A percentile compares a stretch with the other conserved stretches of the same genome.
Conservation (phyloP, 192 early-diverging fungal genomes). For the Chytriomyces sp. region DNA sequence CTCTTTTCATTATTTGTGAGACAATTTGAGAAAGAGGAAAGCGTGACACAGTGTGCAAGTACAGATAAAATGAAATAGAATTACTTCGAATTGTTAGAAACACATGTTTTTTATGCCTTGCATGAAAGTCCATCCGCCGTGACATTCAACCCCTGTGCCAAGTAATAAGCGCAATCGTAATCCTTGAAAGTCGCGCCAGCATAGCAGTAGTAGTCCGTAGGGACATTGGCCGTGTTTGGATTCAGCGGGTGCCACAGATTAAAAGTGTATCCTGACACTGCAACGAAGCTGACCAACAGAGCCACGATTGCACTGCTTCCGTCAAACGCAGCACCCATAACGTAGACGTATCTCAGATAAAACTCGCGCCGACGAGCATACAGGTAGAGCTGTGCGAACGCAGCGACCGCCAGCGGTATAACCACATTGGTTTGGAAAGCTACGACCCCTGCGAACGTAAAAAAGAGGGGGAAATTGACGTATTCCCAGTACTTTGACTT, state of each 20-base stretch:
- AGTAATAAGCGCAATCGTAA: conserved; percentile 19
- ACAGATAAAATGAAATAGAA: too few species aligned
- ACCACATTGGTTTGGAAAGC: background rate
- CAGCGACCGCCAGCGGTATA: background rate
- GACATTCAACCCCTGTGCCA: background rate
- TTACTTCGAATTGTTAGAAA: too few species aligned
- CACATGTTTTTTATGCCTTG: background rate
- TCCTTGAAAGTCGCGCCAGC: background rate
- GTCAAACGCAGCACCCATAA: conserved; percentile 60
- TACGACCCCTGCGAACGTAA: background rate
- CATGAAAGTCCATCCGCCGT: background rate
- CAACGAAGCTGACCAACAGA: background rate
- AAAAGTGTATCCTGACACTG: background rate
- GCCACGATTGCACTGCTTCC: conserved; percentile 32
- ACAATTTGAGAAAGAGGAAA: too few species aligned
- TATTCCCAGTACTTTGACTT: conserved; percentile 25
- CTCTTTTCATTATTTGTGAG: too few species aligned
- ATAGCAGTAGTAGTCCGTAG: conserved; percentile 15
- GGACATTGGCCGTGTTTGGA: conserved; percentile 10
- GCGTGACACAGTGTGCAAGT: too few species aligned
- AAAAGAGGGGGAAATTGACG: conserved; percentile 34
- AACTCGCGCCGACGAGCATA: conserved; percentile 19
- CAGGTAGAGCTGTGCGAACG: conserved; percentile 3
- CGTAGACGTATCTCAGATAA: conserved; percentile 58
- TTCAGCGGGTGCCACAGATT: background rate